Evolutionary conservation across 768 basidiomycete genomes (phyloP), one percentile per base, ranked within the genome.

Genomic region (Vishniacozyma victoriae): DNA sequence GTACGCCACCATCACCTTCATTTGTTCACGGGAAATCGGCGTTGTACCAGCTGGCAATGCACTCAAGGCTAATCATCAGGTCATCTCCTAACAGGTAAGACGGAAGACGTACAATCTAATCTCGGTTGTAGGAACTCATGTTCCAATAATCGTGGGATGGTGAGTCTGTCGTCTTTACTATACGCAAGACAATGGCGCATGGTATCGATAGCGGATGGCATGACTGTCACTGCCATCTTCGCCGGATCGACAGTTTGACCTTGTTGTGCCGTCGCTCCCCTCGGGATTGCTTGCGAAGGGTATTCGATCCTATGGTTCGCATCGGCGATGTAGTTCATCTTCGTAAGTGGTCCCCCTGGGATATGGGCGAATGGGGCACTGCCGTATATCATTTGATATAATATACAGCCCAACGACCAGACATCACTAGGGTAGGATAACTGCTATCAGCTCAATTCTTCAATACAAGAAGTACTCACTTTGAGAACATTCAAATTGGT

Each of bases 371-470:
- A 99, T 2, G 93, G 93, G 0, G 90, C 86, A 16, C 82, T 81
- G 15, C 93, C 90, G 63, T 97, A 97, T 11, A 96, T 80, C 90
- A 99, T 96, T 67, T 99, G 93, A 74, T 99, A 96, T 25, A 97
- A 77, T 64, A 99, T 99, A 72, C 90, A 93, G 1, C 93, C 93
- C 2, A 99, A 76, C 2, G 91, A 95, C 93, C 93, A 99, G 35
- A 99, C 88, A 69, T 99, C 93, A 44, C 87, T 90, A 0, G 91
- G 83, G 19, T 92, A 85, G 3, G 93, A 95, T 44, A 97, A 71
- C 75, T 75, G 51, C 19, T 14, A 40, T 50, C 19, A 43, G 44
- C 40, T 14, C 19, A 5, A 6, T 12, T 35, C 5, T 35, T 16
- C 26, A 20, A 23, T 14, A 24, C 15, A 16, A n/a, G 25, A 5